Evolutionary conservation across 2,329 filamentous ascomycete genomes (phyloP).

Genomic region (Fusarium pseudonygamai): DNA sequence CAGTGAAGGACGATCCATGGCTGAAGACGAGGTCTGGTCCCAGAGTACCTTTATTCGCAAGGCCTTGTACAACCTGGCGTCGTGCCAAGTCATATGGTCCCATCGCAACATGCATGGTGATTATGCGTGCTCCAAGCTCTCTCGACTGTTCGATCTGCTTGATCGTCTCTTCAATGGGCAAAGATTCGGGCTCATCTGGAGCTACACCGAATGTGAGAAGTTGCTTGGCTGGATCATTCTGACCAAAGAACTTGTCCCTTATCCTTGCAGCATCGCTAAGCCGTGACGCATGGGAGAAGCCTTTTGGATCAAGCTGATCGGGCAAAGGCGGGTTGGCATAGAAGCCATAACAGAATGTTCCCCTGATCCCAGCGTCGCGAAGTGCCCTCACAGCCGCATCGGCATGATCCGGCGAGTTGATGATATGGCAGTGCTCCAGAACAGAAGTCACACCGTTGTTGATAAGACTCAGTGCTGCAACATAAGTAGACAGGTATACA

Average conservation of each 20-base stretch:
- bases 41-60: neutral
- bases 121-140: neutral
- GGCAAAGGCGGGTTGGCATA: neutral
- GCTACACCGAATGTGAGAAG: neutral
- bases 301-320: accelerated
- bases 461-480: neutral
- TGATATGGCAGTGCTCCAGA: neutral
- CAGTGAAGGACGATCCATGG: neutral
- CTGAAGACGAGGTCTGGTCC: neutral
- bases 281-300: neutral
- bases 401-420: neutral
- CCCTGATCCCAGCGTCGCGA: neutral
- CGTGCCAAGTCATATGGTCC: neutral
- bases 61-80: neutral
- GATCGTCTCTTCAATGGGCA: neutral
- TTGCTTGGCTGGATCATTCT: neutral
- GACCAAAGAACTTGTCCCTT: neutral
- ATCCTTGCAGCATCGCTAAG: neutral
- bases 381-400: neutral
- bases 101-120: neutral
- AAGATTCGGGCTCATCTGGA: neutral
- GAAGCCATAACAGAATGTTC: neutral
- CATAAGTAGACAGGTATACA: neutral
- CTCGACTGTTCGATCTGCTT: neutral
- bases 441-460: neutral